Base-by-base conservation (phyloP, 2,329 filamentous ascomycete genomes). In the Colletotrichum caudatum region DNA sequence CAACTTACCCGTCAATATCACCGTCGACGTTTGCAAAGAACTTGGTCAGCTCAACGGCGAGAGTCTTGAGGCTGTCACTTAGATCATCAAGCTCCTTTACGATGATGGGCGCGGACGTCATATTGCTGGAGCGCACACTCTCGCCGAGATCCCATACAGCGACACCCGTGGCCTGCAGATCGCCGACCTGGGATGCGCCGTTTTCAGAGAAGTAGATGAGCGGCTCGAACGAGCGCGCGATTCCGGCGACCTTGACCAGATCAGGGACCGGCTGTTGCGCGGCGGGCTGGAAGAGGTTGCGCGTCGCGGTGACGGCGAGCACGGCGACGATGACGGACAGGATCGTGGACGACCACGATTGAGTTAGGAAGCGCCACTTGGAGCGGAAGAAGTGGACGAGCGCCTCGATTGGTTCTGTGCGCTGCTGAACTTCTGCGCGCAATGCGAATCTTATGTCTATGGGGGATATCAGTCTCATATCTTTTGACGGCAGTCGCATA, bases 61-160 rank as follows among this genome's bases (percentile, higher is more conserved):
- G 86, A 3, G 90, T 91, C 82, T 95, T 97, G 73, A 98, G 88
- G 66, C 90, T 94, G 74, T 97, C 94, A 74, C 93, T 95, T 48
- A 98, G 85, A 67, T 92, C 92, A 79, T 98, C 94, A 4, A 98
- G 87, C 77, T 95, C 93, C 76, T 90, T 87, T 53, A 97, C 94
- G 74, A 98, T 97, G 76, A 94, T 91, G 1, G 92, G 91, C 9
- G 93, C 94, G 56, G 94, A 95, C 18, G 93, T 94, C 93, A 98
- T 95, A 79, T 97, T 97, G 71, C 94, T 95, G 6, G 89, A 90
- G 61, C 95, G 90, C 67, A 98, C 93, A 74, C 92, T 97, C 85
- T 98, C 95, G 70, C 94, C 93, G 7, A 98, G 87, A 79, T 98
- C 95, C 93, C 95, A 97, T 35, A 98, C 94, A 0, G 95, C 95